Base-by-base conservation (phyloP, 1,284 basidiomycete species). In the Salmacisia buchloeana region DNA sequence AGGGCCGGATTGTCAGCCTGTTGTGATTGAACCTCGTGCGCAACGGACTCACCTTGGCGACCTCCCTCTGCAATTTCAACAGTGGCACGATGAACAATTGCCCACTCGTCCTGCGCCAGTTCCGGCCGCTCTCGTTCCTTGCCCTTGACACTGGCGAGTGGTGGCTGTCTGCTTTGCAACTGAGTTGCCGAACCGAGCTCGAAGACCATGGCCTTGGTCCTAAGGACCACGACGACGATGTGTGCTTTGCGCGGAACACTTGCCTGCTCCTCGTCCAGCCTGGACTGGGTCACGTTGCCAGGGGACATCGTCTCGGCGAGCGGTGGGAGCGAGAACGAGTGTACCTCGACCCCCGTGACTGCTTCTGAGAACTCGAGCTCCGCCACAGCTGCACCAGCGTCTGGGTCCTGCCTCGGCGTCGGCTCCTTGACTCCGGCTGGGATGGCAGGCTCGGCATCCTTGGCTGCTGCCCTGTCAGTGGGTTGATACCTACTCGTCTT, bases 321-420 rank as follows among this genome's bases (percentile, higher is more conserved):
- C 2, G 27, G 9, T 18, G 58, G 34, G 9, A 45, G 23, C 25
- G 27, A 25, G 10, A 75, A 61, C 3, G 71, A 64, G 10, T 66
- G 60, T 13, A 70, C 69, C 34, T 66, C 64, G 35, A 76, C 59
- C 6, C 70, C 70, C 23, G 68, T 66, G 2, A 76, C 73, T 1
- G 64, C 62, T 46, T 75, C 69, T 46, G 69, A 66, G 59, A 76
- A 76, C 45, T 76, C 74, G 31, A 76, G 70, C 49, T 76, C 73
- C 6, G 70, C 69, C 12, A 76, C 73, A 3, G 49, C 49, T 2
- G 45, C 31, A 29, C 52, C 59, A 18, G 29, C 39, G 23, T 31
- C 33, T 46, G 41, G 18, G 41, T 31, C 5, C 21, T 15, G 39
- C 4, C 6, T 18, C 39, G 39, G 23, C 18, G 39, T 21, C 23